Conservation (phyloP, 192 early-diverging fungal species). For the Coemansia sp. region DNA sequence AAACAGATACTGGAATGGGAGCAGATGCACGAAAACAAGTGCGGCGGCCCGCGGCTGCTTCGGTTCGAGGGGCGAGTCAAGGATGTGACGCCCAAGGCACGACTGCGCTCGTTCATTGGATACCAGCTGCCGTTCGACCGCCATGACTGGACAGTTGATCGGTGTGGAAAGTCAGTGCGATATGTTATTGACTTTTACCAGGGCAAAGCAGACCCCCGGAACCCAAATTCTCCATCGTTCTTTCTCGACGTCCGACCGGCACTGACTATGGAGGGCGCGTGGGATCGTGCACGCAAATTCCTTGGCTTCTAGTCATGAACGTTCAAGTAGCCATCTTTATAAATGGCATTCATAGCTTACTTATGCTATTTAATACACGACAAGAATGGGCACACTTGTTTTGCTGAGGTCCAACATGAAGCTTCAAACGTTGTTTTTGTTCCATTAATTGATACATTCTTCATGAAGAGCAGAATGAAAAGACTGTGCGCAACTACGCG, state of each 20-base stretch:
- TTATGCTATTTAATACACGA: too few species aligned
- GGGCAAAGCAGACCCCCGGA: slow-evolving; percentile 55
- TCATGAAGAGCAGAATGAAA: background rate
- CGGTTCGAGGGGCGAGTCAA: slow-evolving; percentile 48
- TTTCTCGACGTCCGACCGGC: slow-evolving; percentile 90
- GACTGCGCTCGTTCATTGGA: slow-evolving; percentile 34
- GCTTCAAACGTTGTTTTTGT: too few species aligned
- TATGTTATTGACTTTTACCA: slow-evolving; percentile 95
- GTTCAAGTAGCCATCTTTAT: too few species aligned
- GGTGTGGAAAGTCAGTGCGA: slow-evolving; percentile 81
- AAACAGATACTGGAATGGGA: slow-evolving; percentile 86
- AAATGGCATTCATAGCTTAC: too few species aligned
- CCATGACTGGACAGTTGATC: slow-evolving; percentile 91
- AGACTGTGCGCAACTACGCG: background rate
- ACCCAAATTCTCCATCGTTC: slow-evolving; percentile 59
- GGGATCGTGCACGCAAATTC: background rate
- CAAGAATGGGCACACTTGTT: too few species aligned
- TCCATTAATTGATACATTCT: too few species aligned
- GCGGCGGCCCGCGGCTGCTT: slow-evolving; percentile 38
- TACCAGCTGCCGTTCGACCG: slow-evolving; percentile 87
- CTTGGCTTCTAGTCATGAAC: slow-evolving; percentile 1
- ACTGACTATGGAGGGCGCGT: slow-evolving; percentile 41
- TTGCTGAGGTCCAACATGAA: too few species aligned
- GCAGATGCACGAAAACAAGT: slow-evolving; percentile 22
- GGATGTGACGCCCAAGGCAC: slow-evolving; percentile 35